Evolutionary conservation across 768 basidiomycete genomes (phyloP).

Genomic region (Tricholoma saponaceum): DNA sequence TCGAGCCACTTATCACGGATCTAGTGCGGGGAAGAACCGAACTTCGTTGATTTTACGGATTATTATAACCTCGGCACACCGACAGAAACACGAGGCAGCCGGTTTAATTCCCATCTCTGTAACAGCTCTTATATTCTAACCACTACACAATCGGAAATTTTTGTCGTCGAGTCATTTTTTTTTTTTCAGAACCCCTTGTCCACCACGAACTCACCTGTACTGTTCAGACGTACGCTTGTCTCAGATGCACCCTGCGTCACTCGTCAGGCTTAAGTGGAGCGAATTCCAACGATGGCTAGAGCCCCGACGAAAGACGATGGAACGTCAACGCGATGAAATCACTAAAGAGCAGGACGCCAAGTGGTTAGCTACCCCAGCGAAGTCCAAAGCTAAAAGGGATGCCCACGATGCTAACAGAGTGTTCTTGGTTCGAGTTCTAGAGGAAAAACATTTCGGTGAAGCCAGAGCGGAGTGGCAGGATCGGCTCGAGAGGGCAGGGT

Average conservation of each 20-base stretch:
- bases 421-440: slow-evolving; percentile 21
- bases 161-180: slow-evolving; percentile 27
- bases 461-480: slow-evolving; percentile 40
- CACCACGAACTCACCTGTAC: slow-evolving; percentile 10
- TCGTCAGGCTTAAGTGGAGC: slow-evolving; percentile 30
- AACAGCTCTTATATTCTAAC: slow-evolving; percentile 21
- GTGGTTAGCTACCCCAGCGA: slow-evolving; percentile 17
- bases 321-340: slow-evolving; percentile 20
- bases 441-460: slow-evolving; percentile 27
- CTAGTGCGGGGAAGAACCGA: slow-evolving; percentile 29
- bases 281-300: slow-evolving; percentile 31
- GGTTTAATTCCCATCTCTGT: slow-evolving; percentile 31
- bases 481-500: slow-evolving; percentile 26
- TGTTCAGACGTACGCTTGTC: slow-evolving; percentile 15
- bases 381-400: slow-evolving; percentile 11
- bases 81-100: slow-evolving; percentile 38
- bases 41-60: slow-evolving; percentile 23
- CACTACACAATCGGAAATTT: slow-evolving; percentile 26
- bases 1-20: slow-evolving; percentile 19
- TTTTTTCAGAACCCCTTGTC: slow-evolving; percentile 17
- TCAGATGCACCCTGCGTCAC: slow-evolving; percentile 15
- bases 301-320: slow-evolving; percentile 20
- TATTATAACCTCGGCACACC: slow-evolving; percentile 30
- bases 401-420: slow-evolving; percentile 28
- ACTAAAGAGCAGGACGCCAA: slow-evolving; percentile 25